Evolutionary conservation across 805 yeast species (phyloP).

Genomic region (Nematodospora valgi): DNA sequence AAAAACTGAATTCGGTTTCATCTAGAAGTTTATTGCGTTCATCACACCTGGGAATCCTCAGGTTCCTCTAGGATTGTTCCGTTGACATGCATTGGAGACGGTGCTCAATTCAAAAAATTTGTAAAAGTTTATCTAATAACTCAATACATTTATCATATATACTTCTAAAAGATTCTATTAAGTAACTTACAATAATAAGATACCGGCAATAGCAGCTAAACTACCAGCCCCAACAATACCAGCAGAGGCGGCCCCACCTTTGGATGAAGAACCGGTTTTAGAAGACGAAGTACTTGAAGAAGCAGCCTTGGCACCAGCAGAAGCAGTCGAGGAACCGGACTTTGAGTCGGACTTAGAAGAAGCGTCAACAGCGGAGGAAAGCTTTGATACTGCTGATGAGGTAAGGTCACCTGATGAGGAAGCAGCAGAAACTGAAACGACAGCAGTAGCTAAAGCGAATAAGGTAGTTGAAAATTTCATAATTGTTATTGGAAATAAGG

Average conservation of each 20-base stretch:
- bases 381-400: conserved; percentile 3
- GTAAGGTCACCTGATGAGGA: too few relatives aligned
- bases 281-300: conserved; percentile 15
- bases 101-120: too few relatives aligned
- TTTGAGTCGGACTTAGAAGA: conserved; percentile 7
- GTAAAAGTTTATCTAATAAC: too few relatives aligned
- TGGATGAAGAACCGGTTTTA: conserved; percentile 8
- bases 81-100: too few relatives aligned
- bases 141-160: too few relatives aligned
- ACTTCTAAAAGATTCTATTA: too few relatives aligned
- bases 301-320: conserved; percentile 10
- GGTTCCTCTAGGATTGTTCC: too few relatives aligned
- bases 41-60: too few relatives aligned
- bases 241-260: conserved; percentile 8
- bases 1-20: too few relatives aligned
- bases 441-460: conserved; percentile 9
- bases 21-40: too few relatives aligned
- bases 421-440: conserved; percentile 7
- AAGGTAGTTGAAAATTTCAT: conserved; percentile 10
- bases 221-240: conserved; percentile 18
- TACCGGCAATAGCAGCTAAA: conserved; percentile 24
- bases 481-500: background rate
- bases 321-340: conserved; percentile 3
- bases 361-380: conserved; percentile 8
- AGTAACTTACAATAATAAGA: conserved; percentile 19